phyloP scores from a whole-genome alignment of 352 stramenopile species.

The Thalassiosira mediterranea region DNA sequence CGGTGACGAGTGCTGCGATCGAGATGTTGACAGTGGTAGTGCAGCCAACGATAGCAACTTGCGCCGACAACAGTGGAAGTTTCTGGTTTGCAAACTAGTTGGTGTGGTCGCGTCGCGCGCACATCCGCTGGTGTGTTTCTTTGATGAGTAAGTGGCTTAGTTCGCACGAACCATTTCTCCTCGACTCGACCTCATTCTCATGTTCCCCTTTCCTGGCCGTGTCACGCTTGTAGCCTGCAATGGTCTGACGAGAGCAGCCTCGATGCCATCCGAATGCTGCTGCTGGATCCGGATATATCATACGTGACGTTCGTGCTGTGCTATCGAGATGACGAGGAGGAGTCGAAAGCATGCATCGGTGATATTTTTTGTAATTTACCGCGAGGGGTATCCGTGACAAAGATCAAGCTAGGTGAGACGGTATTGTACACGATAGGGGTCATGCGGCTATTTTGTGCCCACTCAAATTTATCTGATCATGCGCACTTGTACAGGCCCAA shows the following conservation, averaged over 20 bases:
- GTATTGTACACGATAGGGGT: not conserved
- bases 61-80: constrained; percentile 12
- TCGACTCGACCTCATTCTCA: not conserved
- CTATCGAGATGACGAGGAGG: constrained; percentile 21
- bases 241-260: constrained; percentile 13
- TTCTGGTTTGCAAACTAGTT: not conserved
- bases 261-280: constrained; percentile 8
- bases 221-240: constrained; percentile 1
- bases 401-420: constrained; percentile 8
- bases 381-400: not conserved
- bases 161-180: not conserved
- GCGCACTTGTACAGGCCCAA: not conserved
- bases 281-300: constrained; percentile 8
- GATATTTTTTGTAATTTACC: constrained; percentile 12
- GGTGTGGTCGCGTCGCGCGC: not conserved
- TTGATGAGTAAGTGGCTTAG: constrained; percentile 20
- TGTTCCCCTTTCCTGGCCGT: not conserved
- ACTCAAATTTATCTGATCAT: not conserved
- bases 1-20: too few species aligned
- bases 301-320: constrained; percentile 6
- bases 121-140: constrained; percentile 19
- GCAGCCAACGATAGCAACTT: not conserved
- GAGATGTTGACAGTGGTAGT: constrained; percentile 2
- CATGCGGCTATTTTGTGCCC: not conserved
- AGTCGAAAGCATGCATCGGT: not conserved